phyloP scores from a whole-genome alignment of 768 basidiomycete species.

The Mycena latifolia region DNA sequence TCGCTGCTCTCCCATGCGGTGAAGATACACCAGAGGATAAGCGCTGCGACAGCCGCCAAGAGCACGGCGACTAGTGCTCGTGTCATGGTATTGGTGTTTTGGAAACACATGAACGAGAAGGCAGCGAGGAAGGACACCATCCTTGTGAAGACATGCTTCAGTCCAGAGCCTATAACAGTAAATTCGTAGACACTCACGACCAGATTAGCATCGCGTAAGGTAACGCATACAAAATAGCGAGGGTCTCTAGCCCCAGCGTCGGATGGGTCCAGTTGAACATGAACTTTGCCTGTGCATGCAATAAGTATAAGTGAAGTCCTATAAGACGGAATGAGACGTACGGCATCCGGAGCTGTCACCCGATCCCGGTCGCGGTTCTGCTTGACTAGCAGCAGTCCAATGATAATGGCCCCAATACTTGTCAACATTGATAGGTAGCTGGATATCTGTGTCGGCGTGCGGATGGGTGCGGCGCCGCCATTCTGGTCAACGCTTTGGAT shows the following conservation, averaged over 20 bases:
- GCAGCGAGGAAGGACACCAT: constrained; percentile 47
- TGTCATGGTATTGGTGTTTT: constrained; percentile 39
- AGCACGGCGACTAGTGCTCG: constrained; percentile 46
- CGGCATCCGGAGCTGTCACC: constrained; percentile 52
- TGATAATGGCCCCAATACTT: constrained; percentile 62
- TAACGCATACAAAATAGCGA: constrained; percentile 66
- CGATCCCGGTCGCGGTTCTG: constrained; percentile 55
- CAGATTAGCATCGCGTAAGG: constrained; percentile 71
- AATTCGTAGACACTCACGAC: constrained; percentile 61
- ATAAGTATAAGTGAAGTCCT: neutral
- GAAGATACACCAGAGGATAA: constrained; percentile 61
- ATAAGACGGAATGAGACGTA: constrained; percentile 41
- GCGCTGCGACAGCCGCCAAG: constrained; percentile 43
- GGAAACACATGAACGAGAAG: constrained; percentile 52
- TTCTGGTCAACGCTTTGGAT: constrained; percentile 57
- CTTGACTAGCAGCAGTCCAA: constrained; percentile 60
- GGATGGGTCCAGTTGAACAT: constrained; percentile 33
- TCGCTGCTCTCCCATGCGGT: constrained; percentile 52
- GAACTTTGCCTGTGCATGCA: neutral
- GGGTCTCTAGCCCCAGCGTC: constrained; percentile 59
- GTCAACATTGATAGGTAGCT: constrained; percentile 64
- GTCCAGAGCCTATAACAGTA: no score
- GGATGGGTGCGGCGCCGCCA: constrained; percentile 14
- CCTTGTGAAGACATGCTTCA: constrained; percentile 39
- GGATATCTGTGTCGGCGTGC: constrained; percentile 59